phyloP scores from a whole-genome alignment of 2,329 filamentous ascomycete genomes.

The Fusarium caatingaense region DNA sequence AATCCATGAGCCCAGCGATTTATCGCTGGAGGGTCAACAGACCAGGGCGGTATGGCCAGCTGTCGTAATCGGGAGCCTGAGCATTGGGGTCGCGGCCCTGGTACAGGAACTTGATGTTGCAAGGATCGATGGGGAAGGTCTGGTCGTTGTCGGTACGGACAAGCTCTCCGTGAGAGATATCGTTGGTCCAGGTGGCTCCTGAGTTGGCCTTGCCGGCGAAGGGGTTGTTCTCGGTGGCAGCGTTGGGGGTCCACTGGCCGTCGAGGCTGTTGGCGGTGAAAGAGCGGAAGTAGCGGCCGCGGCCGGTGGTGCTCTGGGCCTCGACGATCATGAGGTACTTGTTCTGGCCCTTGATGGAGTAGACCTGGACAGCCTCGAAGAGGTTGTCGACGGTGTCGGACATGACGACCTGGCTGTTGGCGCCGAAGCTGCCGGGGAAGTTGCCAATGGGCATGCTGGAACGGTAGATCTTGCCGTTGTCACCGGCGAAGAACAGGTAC shows the following conservation, averaged over 20 bases:
- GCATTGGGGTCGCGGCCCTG: conserved; percentile 61
- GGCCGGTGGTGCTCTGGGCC: conserved; percentile 62
- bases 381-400: conserved; percentile 67
- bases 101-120: conserved; percentile 73
- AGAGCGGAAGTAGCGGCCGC: conserved; percentile 43
- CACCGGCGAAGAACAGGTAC: conserved; percentile 75
- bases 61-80: conserved; percentile 56
- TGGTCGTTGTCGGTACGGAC: conserved; percentile 68
- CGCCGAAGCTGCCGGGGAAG: conserved; percentile 71
- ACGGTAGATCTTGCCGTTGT: conserved; percentile 75
- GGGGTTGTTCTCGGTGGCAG: conserved; percentile 64
- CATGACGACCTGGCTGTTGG: conserved; percentile 47
- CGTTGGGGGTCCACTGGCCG: conserved; percentile 69
- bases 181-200: conserved; percentile 71
- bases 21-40: conserved; percentile 15
- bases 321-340: conserved; percentile 77
- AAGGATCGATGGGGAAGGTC: conserved; percentile 71
- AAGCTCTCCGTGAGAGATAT: conserved; percentile 74
- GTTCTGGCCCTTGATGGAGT: conserved; percentile 65
- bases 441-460: conserved; percentile 70
- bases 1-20: not conserved
- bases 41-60: conserved; percentile 18
- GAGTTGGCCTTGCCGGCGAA: conserved; percentile 76
- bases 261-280: conserved; percentile 69
- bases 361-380: conserved; percentile 76